phyloP scores from a whole-genome alignment of 495 filamentous ascomycete genomes.

The Trichoderma parareesei region DNA sequence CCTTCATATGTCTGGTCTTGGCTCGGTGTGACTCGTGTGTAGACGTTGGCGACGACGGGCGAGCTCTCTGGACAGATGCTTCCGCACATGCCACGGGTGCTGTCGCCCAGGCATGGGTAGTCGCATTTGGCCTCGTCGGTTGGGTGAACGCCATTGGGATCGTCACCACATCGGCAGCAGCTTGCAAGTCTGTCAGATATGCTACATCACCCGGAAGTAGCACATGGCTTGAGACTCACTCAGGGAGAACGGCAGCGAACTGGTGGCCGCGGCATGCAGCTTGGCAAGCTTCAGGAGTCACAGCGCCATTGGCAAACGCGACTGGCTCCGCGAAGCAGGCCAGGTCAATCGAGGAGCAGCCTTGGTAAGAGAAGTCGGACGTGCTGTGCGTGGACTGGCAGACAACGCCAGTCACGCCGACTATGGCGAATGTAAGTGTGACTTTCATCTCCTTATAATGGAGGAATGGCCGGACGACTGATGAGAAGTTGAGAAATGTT shows the following conservation, averaged over 20 bases:
- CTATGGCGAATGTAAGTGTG: neutral
- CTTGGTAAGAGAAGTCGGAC: neutral
- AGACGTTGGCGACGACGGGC: neutral
- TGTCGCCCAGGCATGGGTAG: constrained; percentile 1
- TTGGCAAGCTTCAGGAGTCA: neutral
- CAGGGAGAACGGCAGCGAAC: neutral
- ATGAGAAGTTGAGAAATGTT: neutral
- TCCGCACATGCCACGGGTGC: constrained; percentile 4
- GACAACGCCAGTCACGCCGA: neutral
- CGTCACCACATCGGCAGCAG: constrained; percentile 2
- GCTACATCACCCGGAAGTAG: neutral
- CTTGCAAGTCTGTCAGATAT: neutral
- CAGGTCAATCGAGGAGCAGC: neutral
- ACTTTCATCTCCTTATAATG: neutral
- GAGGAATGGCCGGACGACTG: neutral
- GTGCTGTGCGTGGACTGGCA: neutral
- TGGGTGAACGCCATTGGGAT: constrained; percentile 2
- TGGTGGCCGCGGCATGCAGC: neutral
- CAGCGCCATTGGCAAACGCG: neutral
- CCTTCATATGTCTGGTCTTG: neutral
- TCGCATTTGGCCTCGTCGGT: neutral
- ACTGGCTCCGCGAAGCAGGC: neutral
- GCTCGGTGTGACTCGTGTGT: neutral
- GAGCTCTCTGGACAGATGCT: neutral
- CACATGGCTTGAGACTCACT: neutral